Base-by-base conservation (phyloP, 2,329 filamentous ascomycete genomes). In the Zymoseptoria passerinii region DNA sequence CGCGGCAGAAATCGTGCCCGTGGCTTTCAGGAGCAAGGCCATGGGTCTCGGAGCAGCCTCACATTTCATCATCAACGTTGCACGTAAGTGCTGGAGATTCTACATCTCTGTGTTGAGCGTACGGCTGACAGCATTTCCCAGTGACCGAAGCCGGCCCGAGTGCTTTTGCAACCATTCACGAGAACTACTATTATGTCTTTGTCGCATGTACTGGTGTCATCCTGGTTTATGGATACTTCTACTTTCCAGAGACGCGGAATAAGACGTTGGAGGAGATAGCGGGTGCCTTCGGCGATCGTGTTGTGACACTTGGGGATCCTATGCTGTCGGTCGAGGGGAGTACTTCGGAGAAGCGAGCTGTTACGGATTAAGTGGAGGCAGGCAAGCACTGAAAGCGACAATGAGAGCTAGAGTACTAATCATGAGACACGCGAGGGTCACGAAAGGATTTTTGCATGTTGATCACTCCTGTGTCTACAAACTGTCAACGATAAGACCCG, bases 161-260 rank as follows among this genome's bases (percentile, higher is more conserved):
- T 54, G 81, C 81, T 0, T 83, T 83, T 63, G 78, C 78, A 13
- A 81, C 76, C 50, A 83, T 84, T 55, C 67, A 74, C n/a, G 77
- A 83, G 63, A 83, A 83, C 62, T 84, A 83, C 67, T 83, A 83
- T 67, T 83, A 83, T 60, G 81, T 83, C 18, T 83, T 83, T 60
- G 80, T 83, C 1, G 77, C 64, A 4, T 83, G 80, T 63, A 77
- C 78, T 1, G 27, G 71, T 0, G 77, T 82, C 70, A 83, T 82
- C 70, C 65, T 82, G 0, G 68, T 75, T 1, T 61, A 82, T 23
- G 80, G 78, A 0, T 83, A 80, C 66, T 74, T 82, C 54, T 83
- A 77, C 66, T 83, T 82, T 69, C 81, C 80, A 52, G 57, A 71
- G 44, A 71, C 69, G 0, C 63, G 60, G 29, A 64, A 67, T 49